A percentile compares a stretch with the other conserved stretches of the same genome.
Conservation (phyloP, 805 yeast genomes). For the Sugiyamaella smithiae region DNA sequence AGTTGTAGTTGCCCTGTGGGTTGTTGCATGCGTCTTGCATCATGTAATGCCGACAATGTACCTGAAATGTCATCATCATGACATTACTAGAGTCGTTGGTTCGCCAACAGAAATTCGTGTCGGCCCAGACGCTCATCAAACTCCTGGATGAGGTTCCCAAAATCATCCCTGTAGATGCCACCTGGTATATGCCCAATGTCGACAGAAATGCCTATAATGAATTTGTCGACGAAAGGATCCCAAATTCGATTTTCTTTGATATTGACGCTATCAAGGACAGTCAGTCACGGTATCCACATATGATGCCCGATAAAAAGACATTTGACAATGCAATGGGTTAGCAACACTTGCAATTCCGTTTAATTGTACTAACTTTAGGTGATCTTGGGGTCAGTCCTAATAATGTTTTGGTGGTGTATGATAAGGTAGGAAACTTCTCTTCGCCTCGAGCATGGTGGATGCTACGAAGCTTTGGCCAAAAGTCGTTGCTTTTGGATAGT, state of each 20-base stretch:
- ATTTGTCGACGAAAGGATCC: constrained; percentile 56
- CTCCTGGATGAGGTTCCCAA: background rate
- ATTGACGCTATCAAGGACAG: constrained; percentile 65
- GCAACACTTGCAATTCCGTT: background rate
- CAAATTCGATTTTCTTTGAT: constrained; percentile 70
- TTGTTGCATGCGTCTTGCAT: too few species aligned
- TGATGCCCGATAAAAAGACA: constrained; percentile 65
- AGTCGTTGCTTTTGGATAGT: constrained; percentile 69
- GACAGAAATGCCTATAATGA: constrained; percentile 53
- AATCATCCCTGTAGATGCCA: constrained; percentile 62
- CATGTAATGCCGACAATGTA: too few species aligned
- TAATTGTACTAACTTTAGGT: constrained; percentile 5
- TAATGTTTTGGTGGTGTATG: constrained; percentile 77
- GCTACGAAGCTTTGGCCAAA: constrained; percentile 73
- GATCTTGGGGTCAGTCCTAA: constrained; percentile 33
- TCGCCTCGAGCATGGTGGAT: constrained; percentile 95
- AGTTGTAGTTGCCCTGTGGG: too few species aligned
- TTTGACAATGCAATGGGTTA: constrained; percentile 48
- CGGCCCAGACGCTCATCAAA: constrained; percentile 3
- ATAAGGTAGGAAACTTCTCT: constrained; percentile 78
- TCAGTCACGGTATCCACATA: constrained; percentile 74
- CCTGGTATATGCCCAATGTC: constrained; percentile 88
- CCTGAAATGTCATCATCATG: too few species aligned
- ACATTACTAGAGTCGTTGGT: constrained; percentile 5
- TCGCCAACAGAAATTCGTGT: constrained; percentile 2